Evolutionary conservation across 2,329 filamentous ascomycete genomes (phyloP).

Genomic region (Xylariaceae sp.): DNA sequence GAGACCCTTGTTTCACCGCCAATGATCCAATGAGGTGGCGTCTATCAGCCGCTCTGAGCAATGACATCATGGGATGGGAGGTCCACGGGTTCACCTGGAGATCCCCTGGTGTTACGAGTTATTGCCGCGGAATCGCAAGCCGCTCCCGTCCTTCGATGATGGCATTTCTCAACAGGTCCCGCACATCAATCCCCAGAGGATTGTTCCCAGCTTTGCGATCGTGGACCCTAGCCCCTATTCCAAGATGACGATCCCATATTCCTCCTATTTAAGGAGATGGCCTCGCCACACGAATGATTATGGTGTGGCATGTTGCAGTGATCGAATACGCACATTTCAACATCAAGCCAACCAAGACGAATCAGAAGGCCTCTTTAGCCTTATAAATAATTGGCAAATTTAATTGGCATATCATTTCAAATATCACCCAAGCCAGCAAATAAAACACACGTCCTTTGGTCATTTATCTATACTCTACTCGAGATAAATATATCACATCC

Average conservation of each 20-base stretch:
- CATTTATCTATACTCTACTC: not conserved
- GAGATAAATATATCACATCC: not conserved
- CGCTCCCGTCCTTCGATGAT: conserved; percentile 6
- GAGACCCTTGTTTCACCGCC: not conserved
- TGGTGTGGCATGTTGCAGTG: not conserved
- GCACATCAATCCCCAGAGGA: not conserved
- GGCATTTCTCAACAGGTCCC: not conserved
- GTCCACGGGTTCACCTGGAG: not conserved
- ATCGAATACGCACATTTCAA: not conserved
- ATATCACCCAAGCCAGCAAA: not conserved
- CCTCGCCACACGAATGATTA: not conserved
- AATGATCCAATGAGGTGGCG: not conserved
- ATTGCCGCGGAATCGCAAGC: conserved; percentile 9
- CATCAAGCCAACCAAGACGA: not conserved
- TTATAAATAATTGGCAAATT: not conserved
- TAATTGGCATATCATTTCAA: not conserved
- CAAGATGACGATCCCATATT: conserved; percentile 2
- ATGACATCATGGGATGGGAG: conserved; percentile 21
- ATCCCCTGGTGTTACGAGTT: not conserved
- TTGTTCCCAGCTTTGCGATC: not conserved
- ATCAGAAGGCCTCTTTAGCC: not conserved
- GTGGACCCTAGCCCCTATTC: not conserved
- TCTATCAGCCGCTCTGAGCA: not conserved
- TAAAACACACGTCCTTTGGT: not conserved
- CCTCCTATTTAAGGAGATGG: conserved; percentile 2